Percentiles rank a stretch among this genome's conserved stretches.
These are phyloP conservation scores for Leucaena leucocephala DNA, from an alignment of 306 rosid species.

Conservation along the genomic window DNA sequence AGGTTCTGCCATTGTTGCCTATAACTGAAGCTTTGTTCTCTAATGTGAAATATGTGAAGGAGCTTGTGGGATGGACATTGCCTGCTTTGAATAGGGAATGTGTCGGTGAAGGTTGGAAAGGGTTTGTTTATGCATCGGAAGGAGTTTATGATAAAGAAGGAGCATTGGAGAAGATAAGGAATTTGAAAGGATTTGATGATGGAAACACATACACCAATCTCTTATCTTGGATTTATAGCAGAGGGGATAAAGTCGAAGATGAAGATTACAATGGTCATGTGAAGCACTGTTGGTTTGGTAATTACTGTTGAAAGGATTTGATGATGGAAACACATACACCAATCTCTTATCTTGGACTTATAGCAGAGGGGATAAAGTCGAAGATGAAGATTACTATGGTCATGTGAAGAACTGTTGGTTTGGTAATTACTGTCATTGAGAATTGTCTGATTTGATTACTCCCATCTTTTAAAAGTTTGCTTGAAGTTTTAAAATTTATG, in stretches of 20 bases:
- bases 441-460: background rate
- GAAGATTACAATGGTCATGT: background rate
- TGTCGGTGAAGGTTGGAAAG: slow-evolving; percentile 81
- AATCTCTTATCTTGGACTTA: slow-evolving; percentile 96
- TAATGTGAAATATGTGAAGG: slow-evolving; percentile 60
- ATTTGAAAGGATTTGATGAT: slow-evolving; percentile 72
- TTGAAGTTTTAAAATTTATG: background rate
- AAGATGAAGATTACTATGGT: slow-evolving; percentile 4
- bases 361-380: slow-evolving; percentile 51
- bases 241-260: slow-evolving; percentile 37
- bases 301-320: slow-evolving; percentile 71
- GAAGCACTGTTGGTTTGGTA: background rate
- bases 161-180: slow-evolving; percentile 60
- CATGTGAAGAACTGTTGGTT: background rate
- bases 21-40: slow-evolving; percentile 68
- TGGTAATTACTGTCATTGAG: slow-evolving; percentile 7
- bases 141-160: slow-evolving; percentile 63
- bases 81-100: slow-evolving; percentile 69
- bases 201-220: slow-evolving; percentile 81
- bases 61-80: slow-evolving; percentile 75
- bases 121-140: slow-evolving; percentile 79
- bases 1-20: slow-evolving; percentile 74
- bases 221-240: slow-evolving; percentile 93
- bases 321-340: slow-evolving; percentile 83
- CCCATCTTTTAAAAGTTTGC: background rate